phyloP scores from a whole-genome alignment of 78 protist genomes.

The Thecamonas trahens region DNA sequence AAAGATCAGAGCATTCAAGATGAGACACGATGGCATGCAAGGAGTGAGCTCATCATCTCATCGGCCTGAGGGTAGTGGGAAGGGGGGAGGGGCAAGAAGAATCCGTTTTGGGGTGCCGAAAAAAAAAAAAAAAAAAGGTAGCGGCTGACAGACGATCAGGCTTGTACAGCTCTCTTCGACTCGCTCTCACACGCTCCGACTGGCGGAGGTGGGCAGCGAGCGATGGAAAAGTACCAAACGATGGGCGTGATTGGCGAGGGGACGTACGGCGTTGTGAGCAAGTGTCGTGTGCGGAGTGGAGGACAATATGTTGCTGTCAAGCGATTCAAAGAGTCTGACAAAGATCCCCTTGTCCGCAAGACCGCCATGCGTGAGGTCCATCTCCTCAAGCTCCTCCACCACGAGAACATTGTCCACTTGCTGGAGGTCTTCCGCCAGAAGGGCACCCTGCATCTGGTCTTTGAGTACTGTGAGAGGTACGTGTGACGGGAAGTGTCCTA shows the following conservation, averaged over 20 bases:
- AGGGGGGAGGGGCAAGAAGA: no score
- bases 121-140: no score
- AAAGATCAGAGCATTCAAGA: no score
- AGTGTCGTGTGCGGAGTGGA: constrained; percentile 31
- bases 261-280: constrained; percentile 75
- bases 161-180: no score
- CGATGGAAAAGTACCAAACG: constrained; percentile 41
- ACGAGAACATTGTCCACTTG: constrained; percentile 53
- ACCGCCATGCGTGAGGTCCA: constrained; percentile 52
- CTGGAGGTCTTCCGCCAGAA: constrained; percentile 51
- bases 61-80: no score
- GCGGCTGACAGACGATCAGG: no score
- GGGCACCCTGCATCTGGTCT: constrained; percentile 58
- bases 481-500: no score
- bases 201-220: constrained; percentile 18
- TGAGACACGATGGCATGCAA: no score
- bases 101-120: no score
- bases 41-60: no score
- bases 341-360: constrained; percentile 39
- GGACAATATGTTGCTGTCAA: constrained; percentile 80
- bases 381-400: constrained; percentile 49
- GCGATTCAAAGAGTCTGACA: constrained; percentile 59
- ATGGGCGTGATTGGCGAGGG: constrained; percentile 63
- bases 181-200: no score
- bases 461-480: constrained; percentile 52